Evolutionary conservation across 2,329 filamentous ascomycete genomes (phyloP).

Genomic region (Fusarium compactum): DNA sequence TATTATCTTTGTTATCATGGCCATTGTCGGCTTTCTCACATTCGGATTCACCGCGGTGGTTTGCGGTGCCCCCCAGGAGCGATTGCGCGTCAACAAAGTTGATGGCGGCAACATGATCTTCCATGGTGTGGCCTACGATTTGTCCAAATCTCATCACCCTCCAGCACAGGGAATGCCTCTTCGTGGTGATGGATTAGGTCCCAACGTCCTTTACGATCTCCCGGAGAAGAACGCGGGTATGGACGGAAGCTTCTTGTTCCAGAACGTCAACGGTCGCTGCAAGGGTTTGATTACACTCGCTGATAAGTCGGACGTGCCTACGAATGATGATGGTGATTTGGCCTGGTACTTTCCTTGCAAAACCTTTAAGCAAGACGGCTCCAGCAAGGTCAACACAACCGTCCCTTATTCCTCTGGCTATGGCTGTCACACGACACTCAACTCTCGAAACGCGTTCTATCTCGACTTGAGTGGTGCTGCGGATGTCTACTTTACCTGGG

Average conservation of each 20-base stretch:
- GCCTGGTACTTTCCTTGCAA: constrained; percentile 98
- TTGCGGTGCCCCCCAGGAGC: constrained; percentile 77
- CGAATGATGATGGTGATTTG: constrained; percentile 76
- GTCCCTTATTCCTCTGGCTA: constrained; percentile 85
- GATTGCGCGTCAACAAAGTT: constrained; percentile 87
- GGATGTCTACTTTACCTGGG: constrained; percentile 96
- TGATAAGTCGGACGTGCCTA: constrained; percentile 80
- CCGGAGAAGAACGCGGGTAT: constrained; percentile 84
- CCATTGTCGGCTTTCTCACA: constrained; percentile 91
- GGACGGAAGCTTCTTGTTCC: constrained; percentile 97
- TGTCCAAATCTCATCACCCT: constrained; percentile 82
- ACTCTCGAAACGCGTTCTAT: constrained; percentile 81
- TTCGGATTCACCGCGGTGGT: constrained; percentile 95
- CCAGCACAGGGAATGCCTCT: constrained; percentile 80
- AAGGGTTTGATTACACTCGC: constrained; percentile 86
- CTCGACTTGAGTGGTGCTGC: constrained; percentile 73
- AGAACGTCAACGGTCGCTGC: constrained; percentile 97
- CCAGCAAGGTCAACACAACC: constrained; percentile 79
- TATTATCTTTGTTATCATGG: constrained; percentile 89
- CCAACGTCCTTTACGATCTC: constrained; percentile 91
- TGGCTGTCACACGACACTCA: constrained; percentile 83
- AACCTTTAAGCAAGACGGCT: constrained; percentile 93
- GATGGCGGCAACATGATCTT: constrained; percentile 91
- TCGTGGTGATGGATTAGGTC: constrained; percentile 59
- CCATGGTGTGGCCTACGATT: constrained; percentile 89